Conservation (phyloP, 306 rosid genomes). For the Vigna nakashimae region DNA sequence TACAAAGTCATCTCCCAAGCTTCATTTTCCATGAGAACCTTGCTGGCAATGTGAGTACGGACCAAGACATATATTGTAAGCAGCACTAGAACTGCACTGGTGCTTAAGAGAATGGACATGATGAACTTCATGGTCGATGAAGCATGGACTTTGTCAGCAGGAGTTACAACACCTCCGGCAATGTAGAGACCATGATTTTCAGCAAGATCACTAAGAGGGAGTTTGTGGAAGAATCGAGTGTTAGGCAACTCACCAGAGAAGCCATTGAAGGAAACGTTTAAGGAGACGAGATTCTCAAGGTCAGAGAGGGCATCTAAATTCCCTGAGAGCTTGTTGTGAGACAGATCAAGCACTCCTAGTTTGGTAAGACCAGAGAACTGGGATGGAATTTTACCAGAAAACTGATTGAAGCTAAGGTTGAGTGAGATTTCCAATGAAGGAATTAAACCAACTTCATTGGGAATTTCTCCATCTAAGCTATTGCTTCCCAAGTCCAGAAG, state of each 20-base stretch:
- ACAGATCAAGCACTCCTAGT: conserved; percentile 86
- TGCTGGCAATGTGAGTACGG: conserved; percentile 53
- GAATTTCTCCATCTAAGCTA: conserved; percentile 79
- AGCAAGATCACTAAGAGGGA: conserved; percentile 71
- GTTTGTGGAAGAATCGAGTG: conserved; percentile 79
- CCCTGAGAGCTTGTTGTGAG: conserved; percentile 89
- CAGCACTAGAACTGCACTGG: conserved; percentile 64
- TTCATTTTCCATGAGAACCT: conserved; percentile 51
- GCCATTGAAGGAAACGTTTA: conserved; percentile 82
- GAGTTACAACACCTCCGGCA: conserved; percentile 51
- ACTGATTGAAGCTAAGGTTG: conserved; percentile 77
- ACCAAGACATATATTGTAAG: conserved; percentile 66
- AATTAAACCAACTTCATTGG: conserved; percentile 71
- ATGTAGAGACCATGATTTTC: conserved; percentile 77
- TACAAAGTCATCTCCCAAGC: conserved; percentile 84
- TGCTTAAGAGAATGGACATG: conserved; percentile 69
- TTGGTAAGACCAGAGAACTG: conserved; percentile 69
- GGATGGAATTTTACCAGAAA: conserved; percentile 83
- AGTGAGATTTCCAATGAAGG: conserved; percentile 86
- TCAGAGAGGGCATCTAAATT: conserved; percentile 58
- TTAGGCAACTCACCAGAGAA: conserved; percentile 85
- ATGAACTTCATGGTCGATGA: conserved; percentile 61
- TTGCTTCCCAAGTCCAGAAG: conserved; percentile 81
- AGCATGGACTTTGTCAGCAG: conserved; percentile 43
- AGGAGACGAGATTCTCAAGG: conserved; percentile 82